Base-by-base conservation (phyloP, 495 filamentous ascomycete genomes). In the Aspergillus kassunensis region DNA sequence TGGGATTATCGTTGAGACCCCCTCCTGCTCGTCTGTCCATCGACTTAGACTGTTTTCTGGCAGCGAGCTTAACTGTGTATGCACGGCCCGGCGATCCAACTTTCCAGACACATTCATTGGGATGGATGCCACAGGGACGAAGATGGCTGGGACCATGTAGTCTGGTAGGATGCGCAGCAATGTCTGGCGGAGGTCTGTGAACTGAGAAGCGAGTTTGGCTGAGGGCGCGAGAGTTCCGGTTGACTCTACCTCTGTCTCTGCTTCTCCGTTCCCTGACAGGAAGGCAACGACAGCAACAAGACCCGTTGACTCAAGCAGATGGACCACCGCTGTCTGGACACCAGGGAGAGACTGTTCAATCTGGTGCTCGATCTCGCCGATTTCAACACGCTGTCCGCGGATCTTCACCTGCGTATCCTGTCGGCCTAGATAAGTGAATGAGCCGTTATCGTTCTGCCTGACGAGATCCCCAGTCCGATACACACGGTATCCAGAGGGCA, bases 401-500 rank as follows among this genome's bases (percentile, higher is more conserved):
- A 58, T 4, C 20, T 58, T 58, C 27, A 58, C 27, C 10, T 58
- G 55, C 23, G 53, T 53, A 51, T 77, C 72, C 20, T 61, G 61
- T 21, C 77, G 63, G 15, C 68, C 71, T 18, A 73, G 11, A 46
- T 67, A 68, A 16, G 65, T 60, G 21, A 78, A 55, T 7, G 48
- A 60, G 2, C 74, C 73, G 51, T 74, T 59, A 7, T 39, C 35
- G 36, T 65, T 55, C 34, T 58, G 62, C 1, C 55, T 49, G 6
- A 47, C 70, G 7, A 75, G 56, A 43, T 77, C 72, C 0, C 72
- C 55, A 1, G 50, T 54, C 5, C 15, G 21, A 25, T 58, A 58
- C 11, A 57, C 0, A 6, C 68, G 24, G 30, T 49, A 2, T 3
- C 16, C 10, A 23, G 53, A 16, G 47, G 35, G 1, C 58, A 57